Percentiles rank a stretch among this genome's conserved stretches.
phyloP scores from a whole-genome alignment of 345 rosid species.

The Carallia brachiata region DNA sequence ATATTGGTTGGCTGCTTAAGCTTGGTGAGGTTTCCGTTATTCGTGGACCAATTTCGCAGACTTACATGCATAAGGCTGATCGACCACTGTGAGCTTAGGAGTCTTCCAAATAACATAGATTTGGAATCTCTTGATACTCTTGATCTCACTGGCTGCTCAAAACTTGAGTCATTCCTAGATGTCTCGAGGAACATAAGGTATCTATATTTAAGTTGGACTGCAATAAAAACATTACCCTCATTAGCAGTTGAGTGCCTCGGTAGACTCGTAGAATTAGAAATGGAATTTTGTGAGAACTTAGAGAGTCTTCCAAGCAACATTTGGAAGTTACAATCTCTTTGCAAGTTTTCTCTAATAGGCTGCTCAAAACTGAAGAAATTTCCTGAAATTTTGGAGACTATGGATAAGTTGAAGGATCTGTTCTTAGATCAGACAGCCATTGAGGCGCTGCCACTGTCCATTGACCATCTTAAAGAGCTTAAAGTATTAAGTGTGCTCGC shows the following conservation, averaged over 20 bases:
- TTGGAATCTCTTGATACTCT: slow-evolving; percentile 2
- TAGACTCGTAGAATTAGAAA: not conserved
- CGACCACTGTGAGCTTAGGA: not conserved
- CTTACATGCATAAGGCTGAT: not conserved
- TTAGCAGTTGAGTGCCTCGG: not conserved
- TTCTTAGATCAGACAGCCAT: slow-evolving; percentile 4
- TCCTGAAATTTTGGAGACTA: not conserved
- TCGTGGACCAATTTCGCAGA: not conserved
- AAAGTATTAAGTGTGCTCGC: not conserved
- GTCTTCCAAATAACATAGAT: slow-evolving; percentile 6
- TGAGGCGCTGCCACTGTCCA: slow-evolving; percentile 1
- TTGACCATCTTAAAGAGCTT: slow-evolving; percentile 4
- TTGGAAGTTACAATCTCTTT: not conserved
- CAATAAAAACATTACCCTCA: slow-evolving; percentile 6
- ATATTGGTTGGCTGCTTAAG: not conserved
- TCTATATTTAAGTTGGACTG: slow-evolving; percentile 1
- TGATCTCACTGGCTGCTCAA: slow-evolving; percentile 6
- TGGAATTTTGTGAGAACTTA: not conserved
- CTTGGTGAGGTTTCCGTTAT: not conserved
- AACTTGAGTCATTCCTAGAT: slow-evolving; percentile 4
- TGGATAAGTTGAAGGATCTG: not conserved
- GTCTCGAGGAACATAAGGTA: slow-evolving; percentile 2
- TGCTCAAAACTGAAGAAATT: not conserved
- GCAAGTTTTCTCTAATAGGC: not conserved
- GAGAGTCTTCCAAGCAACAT: not conserved